Base-by-base conservation (phyloP, 2,329 filamentous ascomycete species). In the Gremmenia infestans region DNA sequence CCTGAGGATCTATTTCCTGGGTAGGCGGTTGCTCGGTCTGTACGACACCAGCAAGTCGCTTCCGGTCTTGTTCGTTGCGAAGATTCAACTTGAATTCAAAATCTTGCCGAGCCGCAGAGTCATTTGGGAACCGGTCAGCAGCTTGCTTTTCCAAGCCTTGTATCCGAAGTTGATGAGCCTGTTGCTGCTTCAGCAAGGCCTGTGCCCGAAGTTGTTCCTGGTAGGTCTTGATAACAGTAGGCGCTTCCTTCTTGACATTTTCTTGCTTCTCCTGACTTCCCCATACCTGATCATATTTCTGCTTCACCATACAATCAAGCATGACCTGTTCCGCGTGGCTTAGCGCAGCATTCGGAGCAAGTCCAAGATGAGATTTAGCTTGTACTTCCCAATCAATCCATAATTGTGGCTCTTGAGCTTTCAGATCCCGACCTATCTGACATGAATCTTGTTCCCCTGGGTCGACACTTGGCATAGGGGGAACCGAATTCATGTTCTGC, bases 1-100 rank as follows among this genome's bases (percentile, higher is more conserved):
- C 88, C 37, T 19, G 23, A 2, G 1, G 22, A 11, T 11, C 28
- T 9, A 32, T 9, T 11, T 32, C 28, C 28, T 9, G 28, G 3
- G 28, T 32, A 32, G 28, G 28, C 8, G 28, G 8, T 32, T 7
- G 28, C 28, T 32, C 28, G 8, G 8, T 32, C 8, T 8, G 28
- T 32, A 7, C 28, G 8, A 32, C 8, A 32, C 28, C 8, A 32
- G 28, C 28, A 32, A 32, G 8, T 9, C 28, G 8, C 28, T 9
- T 9, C 28, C 1, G 28, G 28, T 32, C 28, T 32, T 8, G 7
- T 32, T 32, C 28, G 3, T 32, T 9, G 9, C 28, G 9, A 11
- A 32, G 28, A 32, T 32, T 32, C 8, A 32, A 32, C 3, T 32
- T 32, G 28, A 32, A 4, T 32, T 32, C 8, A 11, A 2, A 11